Evolutionary conservation across 2,329 filamentous ascomycete genomes (phyloP), one percentile per base, ranked within the genome.

Genomic region (Trichoderma arundinaceum): DNA sequence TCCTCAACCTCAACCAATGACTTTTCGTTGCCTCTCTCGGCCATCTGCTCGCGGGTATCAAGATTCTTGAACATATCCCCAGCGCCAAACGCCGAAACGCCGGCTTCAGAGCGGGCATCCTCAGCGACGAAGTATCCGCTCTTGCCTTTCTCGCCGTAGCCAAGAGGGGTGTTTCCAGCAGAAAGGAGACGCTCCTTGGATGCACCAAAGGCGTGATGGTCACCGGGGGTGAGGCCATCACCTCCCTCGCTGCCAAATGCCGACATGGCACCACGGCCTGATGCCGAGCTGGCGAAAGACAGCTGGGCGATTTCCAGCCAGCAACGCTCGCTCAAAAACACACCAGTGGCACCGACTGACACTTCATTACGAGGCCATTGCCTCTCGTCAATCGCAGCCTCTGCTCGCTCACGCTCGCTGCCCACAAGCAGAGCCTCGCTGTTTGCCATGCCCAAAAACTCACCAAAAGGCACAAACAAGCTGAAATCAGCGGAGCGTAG

Each of bases 21-120:
- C 78, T 94, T 92, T 71, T 96, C 92, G 70, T 97, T 96, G 68
- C 92, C 92, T 71, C 96, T 94, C 79, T 98, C 94, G 0, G 94
- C 92, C 87, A 99, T 92, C 75, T 97, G 92, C 75, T 96, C 91
- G 69, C 92, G 88, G 7, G 94, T 97, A 71, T 98, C 94, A 7
- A 98, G 84, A 73, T 97, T 97, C 74, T 93, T 92, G 84, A 99
- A 99, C 94, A 99, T 97, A 76, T 99, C 95, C 7, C 95, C 94
- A 61, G 87, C 91, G 54, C 94, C 91, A 75, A 97, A 90, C 6
- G 92, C 93, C n/a, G 94, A 97, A 1, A 86, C 90, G 4, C 94
- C 94, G 7, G 94, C 94, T 59, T 99, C 95, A 35, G 95, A 98
- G 49, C 93, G 92, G 7, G 89, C 83, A 75, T 99, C 95, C 66